Conservation (phyloP, 1,284 basidiomycete genomes). For the Phellopilus nigrolimitatus region DNA sequence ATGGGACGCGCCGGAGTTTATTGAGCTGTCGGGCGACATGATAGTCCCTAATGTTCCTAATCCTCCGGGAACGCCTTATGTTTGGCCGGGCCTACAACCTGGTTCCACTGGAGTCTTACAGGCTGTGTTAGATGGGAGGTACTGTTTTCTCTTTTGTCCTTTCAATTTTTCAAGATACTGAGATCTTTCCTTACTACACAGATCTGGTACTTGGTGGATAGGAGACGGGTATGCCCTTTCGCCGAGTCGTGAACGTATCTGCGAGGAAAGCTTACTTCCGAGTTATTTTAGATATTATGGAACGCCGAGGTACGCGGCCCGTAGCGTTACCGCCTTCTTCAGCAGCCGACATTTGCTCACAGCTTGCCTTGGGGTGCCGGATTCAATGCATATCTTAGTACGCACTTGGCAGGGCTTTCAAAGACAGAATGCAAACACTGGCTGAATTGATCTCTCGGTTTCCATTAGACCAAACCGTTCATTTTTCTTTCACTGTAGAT, state of each 20-base stretch:
- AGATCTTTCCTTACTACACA: neutral
- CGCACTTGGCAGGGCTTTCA: neutral
- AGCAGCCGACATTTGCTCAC: no score
- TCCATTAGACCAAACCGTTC: conserved; percentile 19
- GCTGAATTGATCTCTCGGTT: neutral
- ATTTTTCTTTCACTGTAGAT: conserved; percentile 21
- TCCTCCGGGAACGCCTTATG: conserved; percentile 21
- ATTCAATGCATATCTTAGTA: conserved; percentile 22
- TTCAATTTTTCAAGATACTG: neutral
- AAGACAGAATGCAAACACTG: no score
- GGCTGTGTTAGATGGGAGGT: conserved; percentile 22
- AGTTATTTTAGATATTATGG: conserved; percentile 19
- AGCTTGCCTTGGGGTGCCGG: conserved; percentile 22
- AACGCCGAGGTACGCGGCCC: conserved; percentile 9
- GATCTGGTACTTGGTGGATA: conserved; percentile 19
- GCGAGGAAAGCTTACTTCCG: neutral
- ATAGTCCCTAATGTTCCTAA: conserved; percentile 20
- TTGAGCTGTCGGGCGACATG: conserved; percentile 21
- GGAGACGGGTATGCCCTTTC: conserved; percentile 19
- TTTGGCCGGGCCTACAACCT: conserved; percentile 24
- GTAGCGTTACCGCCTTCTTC: neutral
- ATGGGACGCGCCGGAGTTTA: conserved; percentile 24
- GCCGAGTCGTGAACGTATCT: neutral
- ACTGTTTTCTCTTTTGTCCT: neutral
- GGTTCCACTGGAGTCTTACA: conserved; percentile 23